Conservation (phyloP, 176 grass and related monocot genomes). For the Rhynchospora pubera region DNA sequence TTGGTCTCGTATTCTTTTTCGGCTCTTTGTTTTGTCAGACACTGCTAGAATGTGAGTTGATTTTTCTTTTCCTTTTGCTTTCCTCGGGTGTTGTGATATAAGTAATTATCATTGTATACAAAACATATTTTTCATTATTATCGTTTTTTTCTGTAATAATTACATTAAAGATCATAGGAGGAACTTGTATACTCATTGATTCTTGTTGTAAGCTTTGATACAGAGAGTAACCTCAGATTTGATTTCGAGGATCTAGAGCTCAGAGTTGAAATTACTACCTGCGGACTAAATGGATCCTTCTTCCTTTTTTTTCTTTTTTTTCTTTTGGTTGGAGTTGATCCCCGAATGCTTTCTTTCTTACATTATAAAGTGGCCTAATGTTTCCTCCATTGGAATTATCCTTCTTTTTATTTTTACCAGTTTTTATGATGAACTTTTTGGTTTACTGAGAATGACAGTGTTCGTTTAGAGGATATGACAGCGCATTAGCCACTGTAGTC, state of each 20-base stretch:
- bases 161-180: background rate
- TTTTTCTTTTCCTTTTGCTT: background rate
- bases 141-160: background rate
- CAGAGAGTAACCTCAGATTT: background rate
- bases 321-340: background rate
- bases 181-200: background rate
- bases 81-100: background rate
- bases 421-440: too few relatives aligned
- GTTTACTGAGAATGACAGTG: too few relatives aligned
- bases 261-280: background rate
- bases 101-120: background rate
- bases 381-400: too few relatives aligned
- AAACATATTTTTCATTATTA: background rate
- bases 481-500: too few relatives aligned
- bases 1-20: background rate
- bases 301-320: background rate
- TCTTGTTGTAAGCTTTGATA: background rate
- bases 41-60: background rate
- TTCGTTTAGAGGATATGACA: too few relatives aligned
- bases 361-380: background rate
- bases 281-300: background rate
- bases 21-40: constrained; percentile 10
- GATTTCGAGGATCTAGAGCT: background rate
- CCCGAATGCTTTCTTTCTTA: background rate
- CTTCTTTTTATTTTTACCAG: too few relatives aligned